Percentiles rank a stretch among this genome's conserved stretches.
Evolutionary conservation across 1,284 basidiomycete genomes (phyloP).

Genomic region (Veloboletus limbatus): DNA sequence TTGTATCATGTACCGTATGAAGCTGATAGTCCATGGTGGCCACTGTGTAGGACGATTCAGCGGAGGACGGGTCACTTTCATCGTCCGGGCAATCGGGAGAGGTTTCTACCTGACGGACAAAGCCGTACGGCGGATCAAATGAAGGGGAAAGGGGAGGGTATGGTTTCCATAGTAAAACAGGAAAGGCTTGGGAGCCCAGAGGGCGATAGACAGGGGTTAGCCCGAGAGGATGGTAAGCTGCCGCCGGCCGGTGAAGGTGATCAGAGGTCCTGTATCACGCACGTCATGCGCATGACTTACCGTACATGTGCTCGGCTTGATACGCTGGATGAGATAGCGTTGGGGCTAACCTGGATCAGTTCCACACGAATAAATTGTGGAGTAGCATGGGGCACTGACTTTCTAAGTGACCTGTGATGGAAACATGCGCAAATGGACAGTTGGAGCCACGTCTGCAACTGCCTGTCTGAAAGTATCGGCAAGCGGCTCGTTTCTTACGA

Average conservation of each 20-base stretch:
- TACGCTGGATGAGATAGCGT: slow-evolving; percentile 11
- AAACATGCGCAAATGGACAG: slow-evolving; percentile 28
- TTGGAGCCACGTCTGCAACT: slow-evolving; percentile 29
- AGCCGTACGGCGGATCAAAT: slow-evolving; percentile 19
- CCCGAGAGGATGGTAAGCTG: slow-evolving; percentile 20
- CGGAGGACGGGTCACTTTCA: slow-evolving; percentile 30
- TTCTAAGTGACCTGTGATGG: slow-evolving; percentile 9
- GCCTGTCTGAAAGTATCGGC: slow-evolving; percentile 27
- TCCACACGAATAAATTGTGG: background rate
- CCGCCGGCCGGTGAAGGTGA: slow-evolving; percentile 1
- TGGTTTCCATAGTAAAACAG: slow-evolving; percentile 28
- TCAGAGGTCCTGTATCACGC: slow-evolving; percentile 8
- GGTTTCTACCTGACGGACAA: slow-evolving; percentile 6
- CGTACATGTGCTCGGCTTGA: slow-evolving; percentile 16
- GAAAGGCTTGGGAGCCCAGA: slow-evolving; percentile 13
- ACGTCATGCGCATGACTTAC: slow-evolving; percentile 14
- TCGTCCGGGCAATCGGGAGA: slow-evolving; percentile 23
- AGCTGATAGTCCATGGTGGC: slow-evolving; percentile 14
- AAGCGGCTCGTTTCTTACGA: slow-evolving; percentile 14
- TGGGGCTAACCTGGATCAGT: slow-evolving; percentile 15
- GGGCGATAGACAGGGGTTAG: slow-evolving; percentile 23
- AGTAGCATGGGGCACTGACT: slow-evolving; percentile 13
- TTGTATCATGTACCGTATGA: slow-evolving; percentile 7
- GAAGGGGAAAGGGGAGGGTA: slow-evolving; percentile 16
- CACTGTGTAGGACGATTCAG: slow-evolving; percentile 18